Evolutionary conservation across 1,284 basidiomycete species (phyloP), one percentile per base, ranked within the genome.

Genomic region (Lentinula novae-zelandiae): DNA sequence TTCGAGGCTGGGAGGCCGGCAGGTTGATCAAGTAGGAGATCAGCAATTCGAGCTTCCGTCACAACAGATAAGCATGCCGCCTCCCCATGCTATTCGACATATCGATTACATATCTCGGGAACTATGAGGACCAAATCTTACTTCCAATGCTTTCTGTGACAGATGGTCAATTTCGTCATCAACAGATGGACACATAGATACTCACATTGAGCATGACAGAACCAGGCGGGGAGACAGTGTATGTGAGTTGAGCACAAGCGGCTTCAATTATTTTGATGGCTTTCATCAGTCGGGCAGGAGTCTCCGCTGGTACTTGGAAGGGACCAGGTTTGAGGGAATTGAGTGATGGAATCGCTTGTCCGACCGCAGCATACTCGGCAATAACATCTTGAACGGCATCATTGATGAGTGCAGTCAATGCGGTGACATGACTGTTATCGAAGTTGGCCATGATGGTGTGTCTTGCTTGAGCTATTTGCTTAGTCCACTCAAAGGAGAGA

Each of bases 1-100:
- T 73, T 70, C 8, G 63, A 44, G 15, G 73, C 67, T 57, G 71
- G 70, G 53, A 75, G 53, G n/a, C 74, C 74, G 7, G 66, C 61
- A 2, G 74, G 71, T 17, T 63, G 58, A 9, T 70, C 66, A 17
- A 66, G 60, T 2, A 76, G 67, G 34, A 73, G 65, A 60, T 76
- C 74, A 0, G 76, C 65, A 39, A 77, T 70, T 53, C 67, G 70
- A 10, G 65, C 61, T 8, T 68, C 62, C 7, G 63, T 57, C 22
- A 65, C 69, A 27, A 71, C 65, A 8, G 53, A 61, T 17, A 67
- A 40, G 51, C 62, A 68, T 12, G 62, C 61, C 8, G 63, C 58
- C 40, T 67, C 64, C 34, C 58, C 46, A 31, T 53, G 62, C 66
- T 66, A 53, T 50, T 27, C n/a, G 36, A 53, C 5, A 39, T 33